Base-by-base conservation (phyloP, 1,284 basidiomycete genomes). In the Ustilago shanxiensis region DNA sequence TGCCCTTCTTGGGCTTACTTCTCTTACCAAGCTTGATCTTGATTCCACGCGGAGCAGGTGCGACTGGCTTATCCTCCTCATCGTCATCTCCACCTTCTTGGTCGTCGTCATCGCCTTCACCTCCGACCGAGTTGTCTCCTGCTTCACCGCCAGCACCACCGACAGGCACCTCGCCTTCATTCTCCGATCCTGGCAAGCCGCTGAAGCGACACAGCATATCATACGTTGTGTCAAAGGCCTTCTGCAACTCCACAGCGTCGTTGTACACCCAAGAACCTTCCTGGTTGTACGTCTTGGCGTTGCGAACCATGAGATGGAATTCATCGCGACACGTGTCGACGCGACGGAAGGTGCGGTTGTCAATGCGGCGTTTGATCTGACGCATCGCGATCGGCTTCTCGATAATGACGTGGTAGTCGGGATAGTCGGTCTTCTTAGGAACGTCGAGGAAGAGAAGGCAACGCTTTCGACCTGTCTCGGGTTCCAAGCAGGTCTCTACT, bases 231-330 rank as follows among this genome's bases (percentile, higher is more conserved):
- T 85, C 80, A 53, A 85, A 85, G 8, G 79, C 82, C 50, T 73
- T 79, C 59, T 84, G 79, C 49, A 86, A 68, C 75, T 82, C 84
- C 29, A 79, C 74, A 0, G 96, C 95, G 77, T 98, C 95, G 76
- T 93, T 89, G 87, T 95, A 97, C 31, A 98, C 95, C 92, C 93
- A 93, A 0, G 93, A 94, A 59, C 86, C 95, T 93, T 86, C 83
- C 53, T 83, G 82, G 58, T 86, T 83, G 77, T 85, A 85, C 31
- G 79, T 83, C 82, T 93, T 90, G 5, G 96, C 95, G 84, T 99
- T 99, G 85, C 90, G 89, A 87, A 96, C 96, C 92, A 98, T 95
- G 57, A 95, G 89, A 72, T 88, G 86, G 90, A 94, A 94, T 87
- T 98, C 95, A 56, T 91, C 90, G 60, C 90, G 89, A 88, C 92